These are phyloP conservation scores for Dunaliella salina DNA, from an alignment of 163 green algal genomes.

Conservation along the genomic window DNA sequence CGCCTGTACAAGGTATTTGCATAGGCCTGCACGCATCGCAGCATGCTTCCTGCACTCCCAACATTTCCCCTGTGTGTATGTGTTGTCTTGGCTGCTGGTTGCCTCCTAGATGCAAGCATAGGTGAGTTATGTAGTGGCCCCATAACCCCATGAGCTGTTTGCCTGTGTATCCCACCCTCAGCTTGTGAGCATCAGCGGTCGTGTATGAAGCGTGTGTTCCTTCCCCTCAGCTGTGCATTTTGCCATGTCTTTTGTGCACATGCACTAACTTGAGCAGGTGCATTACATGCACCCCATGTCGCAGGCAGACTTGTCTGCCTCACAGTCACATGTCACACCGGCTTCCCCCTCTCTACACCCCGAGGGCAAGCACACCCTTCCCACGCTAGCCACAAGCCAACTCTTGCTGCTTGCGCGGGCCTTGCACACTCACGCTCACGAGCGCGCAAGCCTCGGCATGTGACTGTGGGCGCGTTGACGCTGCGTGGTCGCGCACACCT, in stretches of 20 bases:
- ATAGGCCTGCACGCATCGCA: background rate
- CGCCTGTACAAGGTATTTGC: slow-evolving; percentile 58
- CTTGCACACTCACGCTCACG: too few species aligned
- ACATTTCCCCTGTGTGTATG: background rate
- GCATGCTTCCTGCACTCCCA: background rate
- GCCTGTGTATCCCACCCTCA: too few species aligned
- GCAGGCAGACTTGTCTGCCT: slow-evolving; percentile 11
- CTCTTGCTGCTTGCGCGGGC: too few species aligned
- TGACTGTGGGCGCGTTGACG: background rate
- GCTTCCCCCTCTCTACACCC: background rate
- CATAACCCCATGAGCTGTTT: too few species aligned
- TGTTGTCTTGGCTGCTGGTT: background rate
- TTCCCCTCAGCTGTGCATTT: too few species aligned
- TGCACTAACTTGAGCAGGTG: too few species aligned
- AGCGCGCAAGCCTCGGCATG: background rate
- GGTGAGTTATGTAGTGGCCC: too few species aligned
- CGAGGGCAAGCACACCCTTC: background rate
- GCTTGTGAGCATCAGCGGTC: too few species aligned
- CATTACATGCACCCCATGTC: background rate
- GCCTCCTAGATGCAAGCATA: too few species aligned
- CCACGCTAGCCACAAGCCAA: background rate
- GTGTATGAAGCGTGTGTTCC: too few species aligned
- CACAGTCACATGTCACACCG: slow-evolving; percentile 11
- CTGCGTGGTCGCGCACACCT: background rate
- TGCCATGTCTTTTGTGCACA: too few species aligned